phyloP scores from a whole-genome alignment of 805 yeast genomes.

The Kuraishia borneana region DNA sequence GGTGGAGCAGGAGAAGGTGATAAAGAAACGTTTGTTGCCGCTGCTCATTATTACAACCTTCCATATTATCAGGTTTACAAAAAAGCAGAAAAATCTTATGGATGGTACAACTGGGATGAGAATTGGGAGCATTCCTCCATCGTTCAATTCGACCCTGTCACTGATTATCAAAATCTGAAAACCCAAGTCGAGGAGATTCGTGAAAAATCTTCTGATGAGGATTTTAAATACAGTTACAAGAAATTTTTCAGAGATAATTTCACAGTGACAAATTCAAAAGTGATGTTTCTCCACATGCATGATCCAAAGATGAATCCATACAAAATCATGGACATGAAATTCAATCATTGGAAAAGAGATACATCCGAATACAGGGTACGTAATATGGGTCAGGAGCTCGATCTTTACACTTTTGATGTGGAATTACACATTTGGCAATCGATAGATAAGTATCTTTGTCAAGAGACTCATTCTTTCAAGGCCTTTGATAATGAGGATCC shows the following conservation, averaged over 20 bases:
- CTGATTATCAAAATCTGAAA: constrained; percentile 16
- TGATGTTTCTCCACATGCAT: constrained; percentile 34
- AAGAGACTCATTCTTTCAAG: constrained; percentile 10
- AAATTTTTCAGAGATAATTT: constrained; percentile 14
- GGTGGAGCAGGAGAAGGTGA: constrained; percentile 69
- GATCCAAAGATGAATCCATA: constrained; percentile 47
- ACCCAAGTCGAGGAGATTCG: constrained; percentile 9
- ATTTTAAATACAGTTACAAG: constrained; percentile 16
- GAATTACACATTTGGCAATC: constrained; percentile 21
- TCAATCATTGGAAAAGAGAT: constrained; percentile 16
- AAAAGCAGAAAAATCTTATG: constrained; percentile 19
- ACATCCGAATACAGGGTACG: constrained; percentile 17
- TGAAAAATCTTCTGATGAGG: constrained; percentile 7
- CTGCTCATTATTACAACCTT: constrained; percentile 40
- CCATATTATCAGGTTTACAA: constrained; percentile 45
- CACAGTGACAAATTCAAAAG: constrained; percentile 15
- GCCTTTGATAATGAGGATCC: constrained; percentile 10
- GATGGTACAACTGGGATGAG: constrained; percentile 18
- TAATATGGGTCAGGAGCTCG: constrained; percentile 23
- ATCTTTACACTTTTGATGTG: constrained; percentile 17
- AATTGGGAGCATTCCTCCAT: constrained; percentile 23
- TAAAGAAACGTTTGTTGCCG: constrained; percentile 65
- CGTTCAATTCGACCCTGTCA: constrained; percentile 22
- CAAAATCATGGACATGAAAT: constrained; percentile 17
- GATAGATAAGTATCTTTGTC: constrained; percentile 21